Evolutionary conservation across 768 basidiomycete species (phyloP).

Genomic region (Mycena epipterygia): DNA sequence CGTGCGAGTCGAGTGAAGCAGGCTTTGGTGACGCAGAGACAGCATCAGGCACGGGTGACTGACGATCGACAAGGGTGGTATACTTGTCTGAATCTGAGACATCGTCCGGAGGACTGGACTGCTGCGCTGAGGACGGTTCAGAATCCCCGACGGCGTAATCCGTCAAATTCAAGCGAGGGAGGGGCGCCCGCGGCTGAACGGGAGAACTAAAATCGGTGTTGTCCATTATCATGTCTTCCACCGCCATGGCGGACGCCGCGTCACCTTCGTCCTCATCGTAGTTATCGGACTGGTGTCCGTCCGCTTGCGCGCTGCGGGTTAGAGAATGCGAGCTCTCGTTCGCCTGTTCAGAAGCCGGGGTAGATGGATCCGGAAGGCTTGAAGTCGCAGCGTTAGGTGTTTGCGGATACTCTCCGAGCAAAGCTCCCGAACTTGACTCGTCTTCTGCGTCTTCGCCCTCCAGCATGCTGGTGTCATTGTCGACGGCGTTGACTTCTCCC

Average conservation of each 20-base stretch:
- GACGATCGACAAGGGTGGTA: background rate
- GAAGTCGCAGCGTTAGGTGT: slow-evolving; percentile 13
- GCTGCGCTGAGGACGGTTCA: background rate
- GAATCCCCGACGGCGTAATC: background rate
- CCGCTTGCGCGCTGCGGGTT: background rate
- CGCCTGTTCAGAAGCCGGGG: background rate
- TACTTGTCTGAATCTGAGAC: background rate
- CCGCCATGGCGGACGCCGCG: slow-evolving; percentile 7
- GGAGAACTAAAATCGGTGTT: slow-evolving; percentile 6
- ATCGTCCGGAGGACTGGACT: slow-evolving; percentile 1
- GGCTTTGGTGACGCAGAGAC: background rate
- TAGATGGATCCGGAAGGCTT: slow-evolving; percentile 19
- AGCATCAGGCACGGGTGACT: background rate
- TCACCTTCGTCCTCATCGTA: slow-evolving; percentile 20
- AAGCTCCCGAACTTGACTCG: background rate
- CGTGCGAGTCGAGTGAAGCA: background rate
- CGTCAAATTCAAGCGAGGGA: background rate
- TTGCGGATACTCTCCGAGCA: slow-evolving; percentile 10
- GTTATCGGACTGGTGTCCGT: slow-evolving; percentile 6
- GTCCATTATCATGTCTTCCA: slow-evolving; percentile 29
- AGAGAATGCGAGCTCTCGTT: background rate
- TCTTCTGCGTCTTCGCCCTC: slow-evolving; percentile 42
- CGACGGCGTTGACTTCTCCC: background rate
- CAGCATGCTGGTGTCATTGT: slow-evolving; percentile 40
- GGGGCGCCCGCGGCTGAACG: background rate